These are phyloP conservation scores for Solanum pinnatisectum DNA, from an alignment of 257 asterid genomes.

Conservation along the genomic window DNA sequence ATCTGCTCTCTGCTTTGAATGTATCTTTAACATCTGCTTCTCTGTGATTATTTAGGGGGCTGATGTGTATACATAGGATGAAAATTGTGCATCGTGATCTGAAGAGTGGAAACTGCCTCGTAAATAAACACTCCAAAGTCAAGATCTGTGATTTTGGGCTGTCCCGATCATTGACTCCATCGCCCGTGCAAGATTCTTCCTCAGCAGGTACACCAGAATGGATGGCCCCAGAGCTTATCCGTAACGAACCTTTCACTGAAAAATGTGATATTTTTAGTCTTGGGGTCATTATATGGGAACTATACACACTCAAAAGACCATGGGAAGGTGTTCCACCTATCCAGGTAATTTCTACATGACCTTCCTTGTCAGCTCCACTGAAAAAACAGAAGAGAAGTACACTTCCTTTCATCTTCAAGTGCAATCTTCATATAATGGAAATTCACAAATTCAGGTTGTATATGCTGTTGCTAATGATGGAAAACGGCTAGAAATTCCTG, in stretches of 20 bases:
- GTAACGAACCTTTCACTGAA: conserved; percentile 83
- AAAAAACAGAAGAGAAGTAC: neutral
- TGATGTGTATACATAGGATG: conserved; percentile 81
- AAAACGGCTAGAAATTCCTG: conserved; percentile 65
- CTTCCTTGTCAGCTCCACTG: neutral
- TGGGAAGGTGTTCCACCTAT: conserved; percentile 79
- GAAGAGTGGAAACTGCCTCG: conserved; percentile 91
- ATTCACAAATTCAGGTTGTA: conserved; percentile 42
- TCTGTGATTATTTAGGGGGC: conserved; percentile 43
- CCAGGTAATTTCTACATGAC: conserved; percentile 31
- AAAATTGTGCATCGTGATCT: conserved; percentile 82
- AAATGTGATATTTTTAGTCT: conserved; percentile 83
- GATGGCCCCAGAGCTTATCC: conserved; percentile 97
- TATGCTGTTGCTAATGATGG: conserved; percentile 79
- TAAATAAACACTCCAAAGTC: conserved; percentile 78
- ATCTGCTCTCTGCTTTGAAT: neutral
- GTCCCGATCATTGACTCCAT: conserved; percentile 44
- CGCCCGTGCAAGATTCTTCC: conserved; percentile 50
- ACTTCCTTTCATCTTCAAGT: neutral
- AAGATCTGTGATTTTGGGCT: conserved; percentile 95
- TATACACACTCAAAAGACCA: conserved; percentile 72
- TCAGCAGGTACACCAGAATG: conserved; percentile 95
- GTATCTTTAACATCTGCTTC: neutral
- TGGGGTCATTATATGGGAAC: conserved; percentile 91
- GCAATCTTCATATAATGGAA: neutral